Conservation (phyloP, 2,329 filamentous ascomycete species). For the Fusarium xylarioides region DNA sequence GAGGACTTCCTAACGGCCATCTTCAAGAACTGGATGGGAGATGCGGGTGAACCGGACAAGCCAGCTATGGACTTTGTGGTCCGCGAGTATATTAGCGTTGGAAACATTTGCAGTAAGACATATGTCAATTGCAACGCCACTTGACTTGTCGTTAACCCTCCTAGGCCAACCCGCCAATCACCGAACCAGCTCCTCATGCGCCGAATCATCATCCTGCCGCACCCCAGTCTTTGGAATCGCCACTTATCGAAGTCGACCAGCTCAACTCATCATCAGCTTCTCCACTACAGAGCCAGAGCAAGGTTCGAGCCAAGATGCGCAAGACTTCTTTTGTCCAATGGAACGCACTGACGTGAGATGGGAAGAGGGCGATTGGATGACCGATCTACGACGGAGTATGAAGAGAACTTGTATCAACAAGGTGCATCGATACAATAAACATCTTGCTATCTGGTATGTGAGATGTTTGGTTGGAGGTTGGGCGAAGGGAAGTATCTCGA, state of each 20-base stretch:
- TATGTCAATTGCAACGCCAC: not conserved
- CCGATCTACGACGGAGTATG: constrained; percentile 29
- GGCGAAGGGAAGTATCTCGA: constrained; percentile 39
- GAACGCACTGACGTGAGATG: constrained; percentile 42
- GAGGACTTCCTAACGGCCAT: constrained; percentile 46
- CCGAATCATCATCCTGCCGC: constrained; percentile 21
- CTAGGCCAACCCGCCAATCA: constrained; percentile 32
- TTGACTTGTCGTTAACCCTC: not conserved
- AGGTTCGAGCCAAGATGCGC: not conserved
- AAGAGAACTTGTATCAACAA: constrained; percentile 37
- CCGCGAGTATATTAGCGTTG: constrained; percentile 41
- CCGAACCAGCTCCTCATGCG: constrained; percentile 25
- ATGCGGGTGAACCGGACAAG: constrained; percentile 10
- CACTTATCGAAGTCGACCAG: constrained; percentile 41
- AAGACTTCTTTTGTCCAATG: constrained; percentile 40
- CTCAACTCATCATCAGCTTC: constrained; percentile 43
- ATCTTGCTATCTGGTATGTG: constrained; percentile 45
- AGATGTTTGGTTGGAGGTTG: constrained; percentile 37
- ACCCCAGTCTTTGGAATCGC: constrained; percentile 38
- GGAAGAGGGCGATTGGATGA: constrained; percentile 36
- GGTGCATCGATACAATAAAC: constrained; percentile 46
- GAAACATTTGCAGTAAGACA: constrained; percentile 43
- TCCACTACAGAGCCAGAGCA: constrained; percentile 34
- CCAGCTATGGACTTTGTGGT: constrained; percentile 44
- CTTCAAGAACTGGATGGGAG: constrained; percentile 42